Conservation (phyloP, 2,329 filamentous ascomycete species). For the Madurella mycetomatis region DNA sequence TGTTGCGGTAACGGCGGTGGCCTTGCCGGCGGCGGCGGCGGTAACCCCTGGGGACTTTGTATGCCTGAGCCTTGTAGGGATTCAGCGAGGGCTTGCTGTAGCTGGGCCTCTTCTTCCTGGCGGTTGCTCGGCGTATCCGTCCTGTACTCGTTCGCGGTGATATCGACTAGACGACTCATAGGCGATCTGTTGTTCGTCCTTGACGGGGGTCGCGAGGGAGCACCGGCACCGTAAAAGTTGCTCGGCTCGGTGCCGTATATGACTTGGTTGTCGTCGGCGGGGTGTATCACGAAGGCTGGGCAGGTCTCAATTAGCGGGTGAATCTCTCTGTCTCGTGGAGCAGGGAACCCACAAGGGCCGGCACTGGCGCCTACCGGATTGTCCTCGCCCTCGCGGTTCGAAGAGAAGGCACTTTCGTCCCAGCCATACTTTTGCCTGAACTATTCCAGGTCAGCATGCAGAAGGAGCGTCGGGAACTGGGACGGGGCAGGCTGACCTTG, state of each 20-base stretch:
- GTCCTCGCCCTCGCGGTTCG: constrained; percentile 46
- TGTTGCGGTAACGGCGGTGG: constrained; percentile 46
- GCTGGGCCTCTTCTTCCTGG: constrained; percentile 50
- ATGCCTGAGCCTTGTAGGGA: constrained; percentile 52
- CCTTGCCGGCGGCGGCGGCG: constrained; percentile 21
- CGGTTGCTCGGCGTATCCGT: constrained; percentile 33
- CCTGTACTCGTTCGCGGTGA: constrained; percentile 32
- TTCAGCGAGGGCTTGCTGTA: constrained; percentile 52
- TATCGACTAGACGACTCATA: constrained; percentile 46
- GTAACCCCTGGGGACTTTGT: constrained; percentile 16
- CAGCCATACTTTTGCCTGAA: constrained; percentile 49
- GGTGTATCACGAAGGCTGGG: constrained; percentile 49
- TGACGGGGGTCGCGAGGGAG: constrained; percentile 60
- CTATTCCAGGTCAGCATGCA: constrained; percentile 28
- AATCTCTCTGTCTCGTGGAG: background rate
- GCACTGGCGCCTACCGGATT: background rate
- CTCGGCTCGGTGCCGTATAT: constrained; percentile 42
- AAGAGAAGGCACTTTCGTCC: constrained; percentile 51
- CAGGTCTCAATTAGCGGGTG: background rate
- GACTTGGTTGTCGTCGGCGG: constrained; percentile 41
- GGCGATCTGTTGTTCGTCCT: constrained; percentile 55
- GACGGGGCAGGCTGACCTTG: constrained; percentile 34
- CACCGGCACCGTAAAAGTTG: constrained; percentile 39
- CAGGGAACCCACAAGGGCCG: constrained; percentile 5
- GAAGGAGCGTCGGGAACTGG: constrained; percentile 1